Evolutionary conservation across 2,329 filamentous ascomycete genomes (phyloP), one percentile per base, ranked within the genome.

Genomic region (Ophiocordyceps robertsii): DNA sequence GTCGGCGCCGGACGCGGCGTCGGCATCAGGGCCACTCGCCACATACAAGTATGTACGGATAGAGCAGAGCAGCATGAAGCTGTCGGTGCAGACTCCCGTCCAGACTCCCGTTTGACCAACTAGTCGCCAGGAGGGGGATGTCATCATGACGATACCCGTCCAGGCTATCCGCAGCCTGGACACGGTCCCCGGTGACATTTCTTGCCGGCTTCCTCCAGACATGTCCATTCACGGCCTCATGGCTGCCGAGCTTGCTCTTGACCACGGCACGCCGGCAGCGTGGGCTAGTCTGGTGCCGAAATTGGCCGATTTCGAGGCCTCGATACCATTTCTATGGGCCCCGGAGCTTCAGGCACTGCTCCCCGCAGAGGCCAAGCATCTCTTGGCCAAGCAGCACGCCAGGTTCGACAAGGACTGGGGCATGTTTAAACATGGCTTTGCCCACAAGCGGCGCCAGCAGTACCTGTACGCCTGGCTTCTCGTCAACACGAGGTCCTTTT

Each of bases 181-280:
- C 29, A 72, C 73, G 0, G 66, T 84, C 11, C 72, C 77, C 8
- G 63, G 67, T 31, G 47, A 61, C 1, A 72, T 88, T 40, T 61
- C 68, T 24, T 56, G 63, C 16, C 67, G 65, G 31, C 67, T 83
- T 3, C 67, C 73, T 0, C 61, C 65, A 10, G 66, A 68, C 44
- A 71, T 75, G 36, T 73, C 77, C 1, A 71, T 84, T 12, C 86
- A 93, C 47, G 82, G 80, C 7, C 70, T 86, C 17, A 65, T 93
- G 2, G 84, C 86, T 10, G 73, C 81, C 1, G 77, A 81, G 47
- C 64, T 89, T 12, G 71, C 75, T 6, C 65, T 81, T 14, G n/a
- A 19, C 19, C 16, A 7, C 7, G 10, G 5, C n/a, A 12, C 14
- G 11, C 10, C 31, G 39, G 39, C 39, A 30, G 39, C 40, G 21